Evolutionary conservation across 208 protist genomes (phyloP).

Genomic region (Giardia duodenalis): DNA sequence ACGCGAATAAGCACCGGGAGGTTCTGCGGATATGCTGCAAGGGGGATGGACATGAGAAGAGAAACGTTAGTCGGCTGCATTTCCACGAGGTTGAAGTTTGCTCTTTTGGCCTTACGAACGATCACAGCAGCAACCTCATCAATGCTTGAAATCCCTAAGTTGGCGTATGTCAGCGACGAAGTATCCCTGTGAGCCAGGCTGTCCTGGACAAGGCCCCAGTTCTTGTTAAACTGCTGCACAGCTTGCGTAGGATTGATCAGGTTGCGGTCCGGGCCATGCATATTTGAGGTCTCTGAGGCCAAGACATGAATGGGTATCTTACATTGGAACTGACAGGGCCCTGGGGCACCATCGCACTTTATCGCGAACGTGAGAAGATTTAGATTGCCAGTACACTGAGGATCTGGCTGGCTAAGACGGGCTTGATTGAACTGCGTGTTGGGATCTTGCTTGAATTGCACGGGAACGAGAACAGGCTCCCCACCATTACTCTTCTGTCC

Average conservation of each 20-base stretch:
- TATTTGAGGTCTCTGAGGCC: background rate
- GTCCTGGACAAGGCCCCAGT: background rate
- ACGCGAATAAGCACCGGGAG: background rate
- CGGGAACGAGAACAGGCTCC: background rate
- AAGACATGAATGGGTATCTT: background rate
- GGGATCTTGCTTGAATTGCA: background rate
- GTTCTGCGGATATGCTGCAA: constrained; percentile 9
- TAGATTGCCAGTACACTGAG: background rate
- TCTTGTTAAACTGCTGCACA: background rate
- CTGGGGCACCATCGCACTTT: background rate
- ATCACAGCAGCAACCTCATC: background rate
- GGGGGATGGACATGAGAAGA: background rate
- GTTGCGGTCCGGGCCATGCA: background rate
- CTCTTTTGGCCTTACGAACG: background rate
- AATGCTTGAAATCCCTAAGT: background rate
- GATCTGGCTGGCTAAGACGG: background rate
- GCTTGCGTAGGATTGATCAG: background rate
- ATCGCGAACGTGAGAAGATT: background rate
- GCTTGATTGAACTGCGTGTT: background rate
- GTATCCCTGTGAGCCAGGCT: background rate
- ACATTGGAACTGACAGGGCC: background rate
- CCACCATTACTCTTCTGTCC: background rate
- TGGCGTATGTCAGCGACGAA: background rate
- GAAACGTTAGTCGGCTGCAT: background rate
- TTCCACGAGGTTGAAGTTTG: background rate